Evolutionary conservation across 2,329 filamentous ascomycete species (phyloP).

Genomic region (Clonostachys rosea): DNA sequence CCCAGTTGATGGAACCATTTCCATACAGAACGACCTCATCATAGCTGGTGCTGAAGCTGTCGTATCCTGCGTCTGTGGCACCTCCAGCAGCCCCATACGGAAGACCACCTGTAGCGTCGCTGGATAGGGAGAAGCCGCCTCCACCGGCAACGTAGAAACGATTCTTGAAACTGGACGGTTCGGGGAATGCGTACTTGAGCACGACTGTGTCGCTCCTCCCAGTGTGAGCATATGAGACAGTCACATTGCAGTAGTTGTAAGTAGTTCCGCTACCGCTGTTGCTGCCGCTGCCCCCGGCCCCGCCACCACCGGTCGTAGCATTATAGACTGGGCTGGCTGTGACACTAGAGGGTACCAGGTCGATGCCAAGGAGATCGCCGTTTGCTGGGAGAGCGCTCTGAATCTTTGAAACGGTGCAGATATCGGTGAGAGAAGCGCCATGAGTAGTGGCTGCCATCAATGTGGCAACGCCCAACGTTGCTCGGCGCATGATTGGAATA

Average conservation of each 20-base stretch:
- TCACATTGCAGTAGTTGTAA: slow-evolving; percentile 26
- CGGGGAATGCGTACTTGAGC: slow-evolving; percentile 27
- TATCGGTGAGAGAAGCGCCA: slow-evolving; percentile 9
- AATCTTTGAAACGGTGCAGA: slow-evolving; percentile 11
- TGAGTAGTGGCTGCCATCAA: slow-evolving; percentile 6
- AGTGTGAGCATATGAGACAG: slow-evolving; percentile 24
- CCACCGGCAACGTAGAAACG: slow-evolving; percentile 39
- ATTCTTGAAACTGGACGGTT: slow-evolving; percentile 27
- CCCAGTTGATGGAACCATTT: slow-evolving; percentile 48
- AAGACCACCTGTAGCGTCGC: slow-evolving; percentile 26
- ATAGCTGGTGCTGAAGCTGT: slow-evolving; percentile 28
- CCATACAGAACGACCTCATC: slow-evolving; percentile 30
- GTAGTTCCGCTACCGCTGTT: slow-evolving; percentile 13
- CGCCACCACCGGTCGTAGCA: slow-evolving; percentile 3
- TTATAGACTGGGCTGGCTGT: slow-evolving; percentile 18
- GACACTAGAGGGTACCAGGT: slow-evolving; percentile 30
- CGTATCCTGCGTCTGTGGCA: slow-evolving; percentile 36
- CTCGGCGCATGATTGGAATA: too few species aligned
- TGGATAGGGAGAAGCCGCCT: slow-evolving; percentile 23
- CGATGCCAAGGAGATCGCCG: slow-evolving; percentile 7
- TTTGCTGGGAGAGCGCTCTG: slow-evolving; percentile 11
- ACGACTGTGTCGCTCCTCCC: slow-evolving; percentile 21
- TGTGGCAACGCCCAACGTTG: background rate
- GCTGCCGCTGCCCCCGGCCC: background rate
- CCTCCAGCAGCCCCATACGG: slow-evolving; percentile 32